Conservation (phyloP, 495 filamentous ascomycete genomes). For the Thozetella sp. region DNA sequence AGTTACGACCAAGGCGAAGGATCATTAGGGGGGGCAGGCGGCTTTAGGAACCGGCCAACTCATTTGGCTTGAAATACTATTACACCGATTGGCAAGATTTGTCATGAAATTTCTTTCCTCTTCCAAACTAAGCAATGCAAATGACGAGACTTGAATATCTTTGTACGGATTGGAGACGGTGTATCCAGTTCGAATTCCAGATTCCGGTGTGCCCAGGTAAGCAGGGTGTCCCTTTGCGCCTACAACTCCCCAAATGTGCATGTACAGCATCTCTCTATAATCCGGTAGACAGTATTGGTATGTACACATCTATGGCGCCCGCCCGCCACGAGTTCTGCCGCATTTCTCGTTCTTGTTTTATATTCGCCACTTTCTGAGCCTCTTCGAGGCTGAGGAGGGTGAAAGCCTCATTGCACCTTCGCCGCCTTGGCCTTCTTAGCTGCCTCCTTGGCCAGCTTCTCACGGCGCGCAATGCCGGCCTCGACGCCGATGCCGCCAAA, state of each 20-base stretch:
- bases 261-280: too few relatives aligned
- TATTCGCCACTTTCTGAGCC: too few relatives aligned
- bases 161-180: too few relatives aligned
- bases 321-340: too few relatives aligned
- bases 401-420: slow-evolving; percentile 26
- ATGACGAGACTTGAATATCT: neutral
- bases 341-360: too few relatives aligned
- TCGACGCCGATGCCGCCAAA: slow-evolving; percentile 96
- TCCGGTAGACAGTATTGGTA: too few relatives aligned
- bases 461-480: slow-evolving; percentile 74
- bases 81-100: neutral
- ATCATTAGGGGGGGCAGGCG: neutral
- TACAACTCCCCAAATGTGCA: too few relatives aligned
- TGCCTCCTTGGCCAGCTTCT: slow-evolving; percentile 82
- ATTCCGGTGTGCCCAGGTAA: too few relatives aligned
- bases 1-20: neutral
- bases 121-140: neutral
- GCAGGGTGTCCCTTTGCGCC: too few relatives aligned
- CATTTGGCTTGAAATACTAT: neutral
- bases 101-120: neutral
- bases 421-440: slow-evolving; percentile 56
- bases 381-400: neutral
- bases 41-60: neutral
- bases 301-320: too few relatives aligned
- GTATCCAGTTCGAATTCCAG: too few relatives aligned